Conservation (phyloP, 148 eudicot genomes). For the Bassia scoparia region DNA sequence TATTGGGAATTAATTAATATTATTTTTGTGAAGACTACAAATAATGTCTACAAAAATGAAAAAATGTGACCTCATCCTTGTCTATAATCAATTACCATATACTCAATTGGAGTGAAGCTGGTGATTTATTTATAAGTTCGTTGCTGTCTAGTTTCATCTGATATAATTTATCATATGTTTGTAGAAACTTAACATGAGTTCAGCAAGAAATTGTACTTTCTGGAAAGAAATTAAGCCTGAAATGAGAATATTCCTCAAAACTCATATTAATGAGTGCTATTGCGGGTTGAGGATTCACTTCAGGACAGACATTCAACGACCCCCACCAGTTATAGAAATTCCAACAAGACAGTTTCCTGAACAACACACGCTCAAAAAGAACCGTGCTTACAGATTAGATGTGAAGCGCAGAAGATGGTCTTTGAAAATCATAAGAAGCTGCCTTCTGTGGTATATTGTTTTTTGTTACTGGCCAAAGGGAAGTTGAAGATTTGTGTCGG, state of each 20-base stretch:
- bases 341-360: conserved; percentile 64
- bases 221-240: conserved; percentile 42
- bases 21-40: not conserved
- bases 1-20: not conserved
- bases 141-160: not conserved
- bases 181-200: conserved; percentile 46
- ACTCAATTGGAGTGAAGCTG: not conserved
- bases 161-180: not conserved
- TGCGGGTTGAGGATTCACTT: conserved; percentile 79
- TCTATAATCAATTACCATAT: not conserved
- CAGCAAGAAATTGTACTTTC: conserved; percentile 45
- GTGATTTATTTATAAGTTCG: not conserved
- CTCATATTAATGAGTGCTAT: conserved; percentile 95
- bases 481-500: conserved; percentile 74
- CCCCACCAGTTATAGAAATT: conserved; percentile 71
- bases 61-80: not conserved
- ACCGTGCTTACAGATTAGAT: conserved; percentile 74
- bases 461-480: conserved; percentile 88
- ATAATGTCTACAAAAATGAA: not conserved
- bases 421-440: conserved; percentile 79
- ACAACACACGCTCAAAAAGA: conserved; percentile 59
- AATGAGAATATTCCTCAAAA: conserved; percentile 49
- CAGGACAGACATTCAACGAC: conserved; percentile 49
- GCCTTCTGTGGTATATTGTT: conserved; percentile 90
- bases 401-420: conserved; percentile 83